Evolutionary conservation across 495 filamentous ascomycete species (phyloP).

Genomic region (Xylaria castorea): DNA sequence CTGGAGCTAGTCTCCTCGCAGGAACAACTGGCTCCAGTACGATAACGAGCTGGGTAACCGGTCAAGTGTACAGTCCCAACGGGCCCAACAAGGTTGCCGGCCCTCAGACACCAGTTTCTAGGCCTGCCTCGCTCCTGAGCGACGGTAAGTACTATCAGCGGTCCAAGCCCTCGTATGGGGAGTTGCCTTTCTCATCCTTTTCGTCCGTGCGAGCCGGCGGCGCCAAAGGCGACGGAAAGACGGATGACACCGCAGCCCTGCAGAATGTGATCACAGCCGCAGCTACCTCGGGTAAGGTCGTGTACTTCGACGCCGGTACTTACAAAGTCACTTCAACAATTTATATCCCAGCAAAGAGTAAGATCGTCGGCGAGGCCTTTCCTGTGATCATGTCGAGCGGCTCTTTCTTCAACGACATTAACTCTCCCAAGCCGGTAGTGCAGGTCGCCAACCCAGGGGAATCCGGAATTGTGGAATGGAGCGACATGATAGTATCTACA

Average conservation of each 20-base stretch:
- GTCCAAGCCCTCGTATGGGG: conserved; percentile 76
- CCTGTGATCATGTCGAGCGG: conserved; percentile 80
- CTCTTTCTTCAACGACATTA: conserved; percentile 67
- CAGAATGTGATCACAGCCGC: conserved; percentile 71
- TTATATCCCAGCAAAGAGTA: conserved; percentile 71
- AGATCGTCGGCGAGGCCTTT: conserved; percentile 84
- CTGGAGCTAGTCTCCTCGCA: conserved; percentile 57
- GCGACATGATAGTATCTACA: conserved; percentile 76
- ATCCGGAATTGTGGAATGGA: conserved; percentile 77
- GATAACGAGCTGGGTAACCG: conserved; percentile 57
- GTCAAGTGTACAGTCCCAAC: conserved; percentile 48
- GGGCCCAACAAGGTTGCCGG: conserved; percentile 46
- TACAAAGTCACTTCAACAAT: conserved; percentile 83
- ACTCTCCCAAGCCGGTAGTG: conserved; percentile 70
- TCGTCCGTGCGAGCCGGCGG: conserved; percentile 73
- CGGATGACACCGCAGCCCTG: conserved; percentile 70
- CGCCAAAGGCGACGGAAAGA: conserved; percentile 73
- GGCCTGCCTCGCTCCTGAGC: conserved; percentile 45
- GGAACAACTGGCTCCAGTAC: conserved; percentile 59
- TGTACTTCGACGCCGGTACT: conserved; percentile 85
- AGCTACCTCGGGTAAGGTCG: conserved; percentile 61
- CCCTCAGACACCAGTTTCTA: conserved; percentile 43
- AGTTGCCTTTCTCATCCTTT: conserved; percentile 60
- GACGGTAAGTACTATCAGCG: conserved; percentile 60
- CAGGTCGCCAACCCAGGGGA: conserved; percentile 77